These are phyloP conservation scores for Plasmodium gonderi DNA, from an alignment of 169 alveolate species.

Conservation along the genomic window DNA sequence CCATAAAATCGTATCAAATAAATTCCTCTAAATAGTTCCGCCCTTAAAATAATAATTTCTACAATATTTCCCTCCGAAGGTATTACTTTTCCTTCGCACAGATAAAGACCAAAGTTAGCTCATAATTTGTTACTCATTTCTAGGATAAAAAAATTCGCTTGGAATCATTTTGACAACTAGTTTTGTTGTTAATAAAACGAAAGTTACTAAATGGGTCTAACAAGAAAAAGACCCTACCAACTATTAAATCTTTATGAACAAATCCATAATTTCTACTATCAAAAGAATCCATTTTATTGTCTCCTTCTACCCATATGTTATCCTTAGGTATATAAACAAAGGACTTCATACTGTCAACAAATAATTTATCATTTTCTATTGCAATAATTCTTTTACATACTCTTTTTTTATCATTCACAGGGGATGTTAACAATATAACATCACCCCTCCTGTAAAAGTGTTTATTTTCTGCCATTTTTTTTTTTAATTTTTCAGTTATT, in stretches of 20 bases:
- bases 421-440: slow-evolving; percentile 58
- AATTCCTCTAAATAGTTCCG: background rate
- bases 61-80: background rate
- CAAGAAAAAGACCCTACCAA: slow-evolving; percentile 60
- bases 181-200: slow-evolving; percentile 19
- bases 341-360: slow-evolving; percentile 20
- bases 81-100: background rate
- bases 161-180: background rate
- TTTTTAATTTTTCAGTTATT: slow-evolving; percentile 2
- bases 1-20: background rate
- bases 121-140: background rate
- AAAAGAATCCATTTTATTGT: slow-evolving; percentile 67
- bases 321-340: slow-evolving; percentile 54
- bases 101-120: background rate
- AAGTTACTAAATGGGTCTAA: slow-evolving; percentile 59
- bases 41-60: background rate
- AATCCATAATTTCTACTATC: slow-evolving; percentile 75
- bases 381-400: slow-evolving; percentile 75
- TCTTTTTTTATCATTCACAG: slow-evolving; percentile 69
- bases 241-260: slow-evolving; percentile 44
- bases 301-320: slow-evolving; percentile 73
- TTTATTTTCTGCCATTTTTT: background rate
- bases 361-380: slow-evolving; percentile 63
- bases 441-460: slow-evolving; percentile 66
- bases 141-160: background rate